Percentiles rank a stretch among this genome's conserved stretches.
Conservation (phyloP, 2,329 filamentous ascomycete species). For the Rhynchosporium agropyri region DNA sequence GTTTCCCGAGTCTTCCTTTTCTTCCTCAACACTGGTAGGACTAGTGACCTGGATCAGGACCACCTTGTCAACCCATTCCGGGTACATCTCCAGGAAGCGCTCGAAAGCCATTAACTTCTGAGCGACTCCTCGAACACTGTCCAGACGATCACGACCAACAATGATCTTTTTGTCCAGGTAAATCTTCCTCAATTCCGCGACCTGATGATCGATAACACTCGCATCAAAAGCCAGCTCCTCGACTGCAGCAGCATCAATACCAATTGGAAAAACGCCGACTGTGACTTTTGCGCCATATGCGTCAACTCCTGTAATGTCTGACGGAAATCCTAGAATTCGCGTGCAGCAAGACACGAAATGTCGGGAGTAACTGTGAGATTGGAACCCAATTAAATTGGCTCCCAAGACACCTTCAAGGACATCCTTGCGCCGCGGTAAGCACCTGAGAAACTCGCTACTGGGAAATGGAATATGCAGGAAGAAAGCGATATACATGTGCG, state of each 20-base stretch:
- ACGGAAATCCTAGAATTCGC: constrained; percentile 86
- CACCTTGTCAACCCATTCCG: constrained; percentile 89
- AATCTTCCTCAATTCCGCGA: constrained; percentile 70
- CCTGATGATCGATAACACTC: constrained; percentile 69
- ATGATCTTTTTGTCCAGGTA: constrained; percentile 94
- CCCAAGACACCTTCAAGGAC: constrained; percentile 87
- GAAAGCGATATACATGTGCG: constrained; percentile 92
- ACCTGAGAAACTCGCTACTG: constrained; percentile 92
- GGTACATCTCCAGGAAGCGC: constrained; percentile 85
- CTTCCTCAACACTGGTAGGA: constrained; percentile 77
- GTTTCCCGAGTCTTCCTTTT: constrained; percentile 73
- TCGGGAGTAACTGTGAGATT: constrained; percentile 91
- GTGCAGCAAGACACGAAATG: constrained; percentile 96
- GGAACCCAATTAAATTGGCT: constrained; percentile 91
- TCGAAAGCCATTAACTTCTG: constrained; percentile 96
- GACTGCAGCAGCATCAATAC: constrained; percentile 84
- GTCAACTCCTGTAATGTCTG: constrained; percentile 81
- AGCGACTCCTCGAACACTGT: constrained; percentile 89
- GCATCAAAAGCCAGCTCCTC: constrained; percentile 73
- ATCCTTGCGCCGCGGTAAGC: constrained; percentile 85
- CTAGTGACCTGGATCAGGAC: constrained; percentile 95
- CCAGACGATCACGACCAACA: constrained; percentile 89
- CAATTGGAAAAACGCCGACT: constrained; percentile 92
- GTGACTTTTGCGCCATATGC: constrained; percentile 87
- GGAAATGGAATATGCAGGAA: constrained; percentile 94